Percentiles rank a stretch among this genome's conserved stretches.
Conservation (phyloP, 768 basidiomycete species). For the Serendipita vermifera region DNA sequence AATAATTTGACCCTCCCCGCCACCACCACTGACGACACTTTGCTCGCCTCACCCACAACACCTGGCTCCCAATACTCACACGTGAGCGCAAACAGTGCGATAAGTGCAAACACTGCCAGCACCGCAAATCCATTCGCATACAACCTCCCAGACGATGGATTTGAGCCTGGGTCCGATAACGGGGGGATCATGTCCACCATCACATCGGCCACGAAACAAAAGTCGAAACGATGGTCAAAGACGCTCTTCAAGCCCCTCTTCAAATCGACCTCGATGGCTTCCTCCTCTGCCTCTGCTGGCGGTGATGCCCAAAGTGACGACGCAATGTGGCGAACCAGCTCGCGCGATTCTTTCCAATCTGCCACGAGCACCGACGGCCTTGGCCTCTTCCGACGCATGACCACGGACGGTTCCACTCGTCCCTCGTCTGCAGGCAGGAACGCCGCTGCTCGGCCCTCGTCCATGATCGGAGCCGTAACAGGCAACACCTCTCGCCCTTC, state of each 20-base stretch:
- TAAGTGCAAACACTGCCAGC: too few relatives aligned
- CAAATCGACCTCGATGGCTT: slow-evolving; percentile 23
- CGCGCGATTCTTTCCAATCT: not conserved
- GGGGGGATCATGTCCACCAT: too few relatives aligned
- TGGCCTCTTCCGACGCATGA: too few relatives aligned
- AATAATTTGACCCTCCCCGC: not conserved
- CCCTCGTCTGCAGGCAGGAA: not conserved
- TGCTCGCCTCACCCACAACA: slow-evolving; percentile 17
- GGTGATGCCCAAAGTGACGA: slow-evolving; percentile 13
- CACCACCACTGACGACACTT: slow-evolving; percentile 8
- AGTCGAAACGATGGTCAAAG: slow-evolving; percentile 18
- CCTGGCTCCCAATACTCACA: slow-evolving; percentile 6
- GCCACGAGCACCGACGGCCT: not conserved
- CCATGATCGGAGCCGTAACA: too few relatives aligned
- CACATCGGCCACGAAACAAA: not conserved
- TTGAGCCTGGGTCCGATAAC: too few relatives aligned
- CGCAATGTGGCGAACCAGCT: not conserved
- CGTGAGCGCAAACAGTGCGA: too few relatives aligned
- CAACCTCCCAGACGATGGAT: too few relatives aligned
- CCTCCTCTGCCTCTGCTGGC: slow-evolving; percentile 24
- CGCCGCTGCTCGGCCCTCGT: too few relatives aligned
- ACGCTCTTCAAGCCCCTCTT: slow-evolving; percentile 27
- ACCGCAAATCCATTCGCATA: too few relatives aligned
- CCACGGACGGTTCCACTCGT: too few relatives aligned
- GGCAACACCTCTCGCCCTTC: too few relatives aligned